Evolutionary conservation across 345 rosid species (phyloP).

Genomic region (Sonneratia caseolaris): DNA sequence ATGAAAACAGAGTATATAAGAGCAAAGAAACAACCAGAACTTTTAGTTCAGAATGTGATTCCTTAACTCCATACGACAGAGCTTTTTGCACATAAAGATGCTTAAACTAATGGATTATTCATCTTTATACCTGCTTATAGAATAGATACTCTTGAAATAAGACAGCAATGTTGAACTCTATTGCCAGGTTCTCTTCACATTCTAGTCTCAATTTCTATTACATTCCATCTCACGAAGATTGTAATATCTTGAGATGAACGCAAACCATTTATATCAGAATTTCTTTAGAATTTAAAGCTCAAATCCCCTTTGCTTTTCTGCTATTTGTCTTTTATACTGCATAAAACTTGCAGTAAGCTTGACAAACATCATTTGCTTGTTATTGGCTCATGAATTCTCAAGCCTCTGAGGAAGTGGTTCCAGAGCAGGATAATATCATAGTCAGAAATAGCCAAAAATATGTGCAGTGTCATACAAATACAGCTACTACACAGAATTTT

Average conservation of each 20-base stretch:
- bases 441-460: background rate
- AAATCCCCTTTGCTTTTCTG: background rate
- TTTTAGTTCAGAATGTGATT: background rate
- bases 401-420: background rate
- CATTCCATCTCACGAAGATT: background rate
- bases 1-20: constrained; percentile 19
- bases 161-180: background rate
- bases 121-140: background rate
- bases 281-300: background rate
- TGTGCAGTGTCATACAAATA: background rate
- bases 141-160: background rate
- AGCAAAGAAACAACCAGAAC: constrained; percentile 4
- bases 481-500: background rate
- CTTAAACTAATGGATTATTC: background rate
- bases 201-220: background rate
- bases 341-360: background rate
- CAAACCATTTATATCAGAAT: background rate
- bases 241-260: background rate
- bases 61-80: no score
- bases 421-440: background rate
- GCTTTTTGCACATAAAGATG: background rate
- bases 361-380: background rate
- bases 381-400: background rate
- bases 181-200: background rate
- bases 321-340: background rate